phyloP scores from a whole-genome alignment of 305 asterid genomes.

The Ilex paraguariensis region DNA sequence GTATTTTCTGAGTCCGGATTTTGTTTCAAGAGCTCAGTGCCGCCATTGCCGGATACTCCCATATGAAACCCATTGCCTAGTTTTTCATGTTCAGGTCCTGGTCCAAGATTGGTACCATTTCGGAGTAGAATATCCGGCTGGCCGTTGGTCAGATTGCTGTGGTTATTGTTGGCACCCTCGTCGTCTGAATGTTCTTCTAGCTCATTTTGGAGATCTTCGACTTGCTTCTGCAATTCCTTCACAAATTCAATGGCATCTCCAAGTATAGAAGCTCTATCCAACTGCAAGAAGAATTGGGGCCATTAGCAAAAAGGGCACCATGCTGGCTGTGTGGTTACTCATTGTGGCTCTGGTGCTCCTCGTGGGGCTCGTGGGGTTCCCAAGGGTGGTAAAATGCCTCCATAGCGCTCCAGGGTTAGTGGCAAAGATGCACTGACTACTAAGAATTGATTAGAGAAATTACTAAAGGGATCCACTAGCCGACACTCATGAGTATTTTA shows the following conservation, averaged over 20 bases:
- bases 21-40: constrained; percentile 17
- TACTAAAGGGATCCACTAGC: no score
- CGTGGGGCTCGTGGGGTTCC: no score
- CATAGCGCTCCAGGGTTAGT: no score
- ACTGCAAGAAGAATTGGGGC: constrained; percentile 19
- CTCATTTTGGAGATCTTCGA: constrained; percentile 61
- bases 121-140: constrained; percentile 24
- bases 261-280: constrained; percentile 88
- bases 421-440: no score
- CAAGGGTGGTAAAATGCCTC: no score
- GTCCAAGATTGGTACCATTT: constrained; percentile 22
- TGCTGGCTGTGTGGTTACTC: no score
- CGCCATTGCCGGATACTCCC: constrained; percentile 27
- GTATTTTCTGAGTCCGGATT: constrained; percentile 28
- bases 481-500: no score
- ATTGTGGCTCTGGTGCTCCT: no score
- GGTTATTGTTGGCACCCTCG: constrained; percentile 35
- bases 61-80: constrained; percentile 22
- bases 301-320: no score
- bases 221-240: constrained; percentile 71
- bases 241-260: constrained; percentile 94
- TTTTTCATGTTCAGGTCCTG: constrained; percentile 30
- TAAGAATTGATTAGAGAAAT: no score
- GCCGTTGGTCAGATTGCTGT: background rate
- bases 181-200: constrained; percentile 71